Evolutionary conservation across 805 yeast species (phyloP).

Genomic region (Schwanniomyces occidentalis): DNA sequence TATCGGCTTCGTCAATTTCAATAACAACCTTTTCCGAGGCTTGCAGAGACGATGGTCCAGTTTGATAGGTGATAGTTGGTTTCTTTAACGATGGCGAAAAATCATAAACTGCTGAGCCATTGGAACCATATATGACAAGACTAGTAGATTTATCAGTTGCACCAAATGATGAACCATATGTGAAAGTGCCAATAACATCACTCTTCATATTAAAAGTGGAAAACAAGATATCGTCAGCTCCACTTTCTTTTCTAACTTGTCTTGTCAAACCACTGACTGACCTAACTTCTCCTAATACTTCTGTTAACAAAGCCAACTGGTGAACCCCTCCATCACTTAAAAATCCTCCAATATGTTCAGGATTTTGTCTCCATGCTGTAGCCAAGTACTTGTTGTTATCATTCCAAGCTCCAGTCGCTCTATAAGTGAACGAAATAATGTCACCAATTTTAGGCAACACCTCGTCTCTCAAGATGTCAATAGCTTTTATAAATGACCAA

Average conservation of each 20-base stretch:
- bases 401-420: slow-evolving; percentile 72
- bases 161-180: slow-evolving; percentile 86
- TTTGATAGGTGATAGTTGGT: slow-evolving; percentile 39
- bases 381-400: slow-evolving; percentile 57
- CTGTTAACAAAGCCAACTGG: slow-evolving; percentile 84
- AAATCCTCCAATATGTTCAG: slow-evolving; percentile 91
- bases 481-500: slow-evolving; percentile 74
- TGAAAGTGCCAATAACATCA: slow-evolving; percentile 78
- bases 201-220: slow-evolving; percentile 62
- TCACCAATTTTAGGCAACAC: slow-evolving; percentile 73
- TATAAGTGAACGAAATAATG: slow-evolving; percentile 66
- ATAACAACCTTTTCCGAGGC: slow-evolving; percentile 53
- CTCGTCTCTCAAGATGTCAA: slow-evolving; percentile 49
- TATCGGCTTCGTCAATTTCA: slow-evolving; percentile 45
- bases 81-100: slow-evolving; percentile 50
- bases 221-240: slow-evolving; percentile 78
- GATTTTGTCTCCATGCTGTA: slow-evolving; percentile 86
- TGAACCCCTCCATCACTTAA: slow-evolving; percentile 97
- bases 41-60: slow-evolving; percentile 31
- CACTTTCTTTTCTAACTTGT: slow-evolving; percentile 76
- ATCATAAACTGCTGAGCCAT: slow-evolving; percentile 73
- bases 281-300: slow-evolving; percentile 72
- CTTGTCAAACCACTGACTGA: slow-evolving; percentile 73
- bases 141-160: slow-evolving; percentile 68
- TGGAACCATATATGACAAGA: slow-evolving; percentile 73